Percentiles rank a stretch among this genome's conserved stretches.
Conservation (phyloP, 768 basidiomycete genomes). For the Lactarius sanguifluus region DNA sequence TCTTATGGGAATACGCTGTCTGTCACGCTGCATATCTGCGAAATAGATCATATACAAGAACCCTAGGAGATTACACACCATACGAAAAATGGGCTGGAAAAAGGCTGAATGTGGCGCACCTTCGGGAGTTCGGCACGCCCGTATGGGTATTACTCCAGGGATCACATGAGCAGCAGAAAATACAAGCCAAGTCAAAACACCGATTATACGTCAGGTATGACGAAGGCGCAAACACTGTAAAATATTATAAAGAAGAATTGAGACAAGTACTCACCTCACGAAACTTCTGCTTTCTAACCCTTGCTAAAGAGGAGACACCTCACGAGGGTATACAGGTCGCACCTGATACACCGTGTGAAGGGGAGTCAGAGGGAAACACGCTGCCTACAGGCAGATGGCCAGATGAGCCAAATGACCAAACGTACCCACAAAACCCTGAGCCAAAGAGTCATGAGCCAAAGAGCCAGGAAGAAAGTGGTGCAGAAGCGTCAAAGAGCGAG, state of each 20-base stretch:
- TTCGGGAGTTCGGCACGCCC: background rate
- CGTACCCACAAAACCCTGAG: too few species aligned
- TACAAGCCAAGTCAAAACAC: background rate
- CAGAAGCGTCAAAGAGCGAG: too few species aligned
- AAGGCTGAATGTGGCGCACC: background rate
- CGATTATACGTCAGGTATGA: background rate
- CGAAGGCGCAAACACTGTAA: background rate
- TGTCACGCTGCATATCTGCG: background rate
- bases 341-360: background rate
- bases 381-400: too few species aligned
- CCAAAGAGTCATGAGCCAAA: too few species aligned
- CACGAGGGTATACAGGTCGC: too few species aligned
- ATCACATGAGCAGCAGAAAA: background rate
- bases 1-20: background rate
- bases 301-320: background rate
- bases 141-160: background rate
- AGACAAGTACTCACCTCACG: background rate
- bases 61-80: background rate
- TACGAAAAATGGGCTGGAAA: background rate
- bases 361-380: background rate
- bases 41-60: fast-evolving
- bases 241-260: background rate
- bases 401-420: too few species aligned
- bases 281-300: background rate
- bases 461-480: too few species aligned